Conservation (phyloP, 257 asterid species). For the Capsicum pubescens region DNA sequence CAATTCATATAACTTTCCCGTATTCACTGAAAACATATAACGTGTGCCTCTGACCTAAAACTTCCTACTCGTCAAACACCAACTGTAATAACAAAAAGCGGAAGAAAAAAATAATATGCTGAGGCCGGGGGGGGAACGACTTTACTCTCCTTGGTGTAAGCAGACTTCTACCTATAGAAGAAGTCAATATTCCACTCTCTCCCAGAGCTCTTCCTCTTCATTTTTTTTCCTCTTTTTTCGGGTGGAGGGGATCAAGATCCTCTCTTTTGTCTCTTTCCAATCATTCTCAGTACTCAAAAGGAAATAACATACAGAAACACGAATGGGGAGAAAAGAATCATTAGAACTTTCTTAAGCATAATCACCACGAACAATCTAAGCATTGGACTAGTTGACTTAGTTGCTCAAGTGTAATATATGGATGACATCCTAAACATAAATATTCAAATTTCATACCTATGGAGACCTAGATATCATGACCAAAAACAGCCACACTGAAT, state of each 20-base stretch:
- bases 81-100: background rate
- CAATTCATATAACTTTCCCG: conserved; percentile 8
- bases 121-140: too few species aligned
- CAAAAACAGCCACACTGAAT: conserved; percentile 8
- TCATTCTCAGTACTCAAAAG: conserved; percentile 12
- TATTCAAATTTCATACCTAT: conserved; percentile 5
- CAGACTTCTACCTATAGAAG: conserved; percentile 1
- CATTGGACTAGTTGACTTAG: conserved; percentile 13
- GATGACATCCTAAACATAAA: conserved; percentile 23
- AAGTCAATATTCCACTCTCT: background rate
- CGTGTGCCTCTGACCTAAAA: background rate
- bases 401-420: background rate
- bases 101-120: conserved; percentile 5
- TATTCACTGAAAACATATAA: background rate
- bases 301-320: background rate
- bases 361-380: conserved; percentile 15
- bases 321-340: background rate
- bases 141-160: background rate
- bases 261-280: background rate
- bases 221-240: background rate
- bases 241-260: background rate
- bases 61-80: background rate
- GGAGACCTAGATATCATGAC: background rate
- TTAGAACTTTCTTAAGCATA: conserved; percentile 7
- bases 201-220: background rate